Evolutionary conservation across 2,329 filamentous ascomycete species (phyloP).

Genomic region (Aspergillus quadricinctus): DNA sequence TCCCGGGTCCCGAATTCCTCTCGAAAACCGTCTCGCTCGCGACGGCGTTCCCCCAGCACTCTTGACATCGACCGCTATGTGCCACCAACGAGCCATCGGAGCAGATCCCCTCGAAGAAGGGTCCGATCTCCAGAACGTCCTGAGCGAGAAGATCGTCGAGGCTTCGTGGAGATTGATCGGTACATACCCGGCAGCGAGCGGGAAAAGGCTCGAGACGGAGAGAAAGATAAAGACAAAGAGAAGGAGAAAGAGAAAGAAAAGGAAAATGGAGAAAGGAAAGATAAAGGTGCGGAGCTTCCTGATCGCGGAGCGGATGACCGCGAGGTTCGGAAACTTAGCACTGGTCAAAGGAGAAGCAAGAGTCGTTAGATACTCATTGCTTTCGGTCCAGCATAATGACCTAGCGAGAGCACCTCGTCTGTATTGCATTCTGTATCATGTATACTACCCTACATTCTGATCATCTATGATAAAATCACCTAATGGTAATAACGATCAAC

Average conservation of each 20-base stretch:
- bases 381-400: neutral
- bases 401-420: neutral
- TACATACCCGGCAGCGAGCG: slow-evolving; percentile 40
- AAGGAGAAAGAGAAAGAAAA: slow-evolving; percentile 7
- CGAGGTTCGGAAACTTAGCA: neutral
- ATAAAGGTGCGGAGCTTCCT: slow-evolving; percentile 17
- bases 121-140: slow-evolving; percentile 33
- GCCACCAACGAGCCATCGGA: slow-evolving; percentile 37
- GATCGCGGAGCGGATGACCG: slow-evolving; percentile 4
- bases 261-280: slow-evolving; percentile 11
- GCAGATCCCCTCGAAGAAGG: slow-evolving; percentile 38
- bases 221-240: slow-evolving; percentile 7
- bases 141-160: slow-evolving; percentile 29
- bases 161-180: slow-evolving; percentile 40
- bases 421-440: neutral
- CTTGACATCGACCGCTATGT: slow-evolving; percentile 44
- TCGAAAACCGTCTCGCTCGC: slow-evolving; percentile 30
- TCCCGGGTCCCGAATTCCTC: slow-evolving; percentile 15
- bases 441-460: neutral
- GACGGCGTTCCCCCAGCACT: slow-evolving; percentile 26
- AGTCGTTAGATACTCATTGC: neutral
- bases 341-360: neutral
- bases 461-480: slow-evolving; percentile 12
- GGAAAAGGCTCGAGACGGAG: slow-evolving; percentile 19
- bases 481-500: neutral